Evolutionary conservation across 352 stramenopile genomes (phyloP), one percentile per base, ranked within the genome.

Genomic region (Pythium sp.): DNA sequence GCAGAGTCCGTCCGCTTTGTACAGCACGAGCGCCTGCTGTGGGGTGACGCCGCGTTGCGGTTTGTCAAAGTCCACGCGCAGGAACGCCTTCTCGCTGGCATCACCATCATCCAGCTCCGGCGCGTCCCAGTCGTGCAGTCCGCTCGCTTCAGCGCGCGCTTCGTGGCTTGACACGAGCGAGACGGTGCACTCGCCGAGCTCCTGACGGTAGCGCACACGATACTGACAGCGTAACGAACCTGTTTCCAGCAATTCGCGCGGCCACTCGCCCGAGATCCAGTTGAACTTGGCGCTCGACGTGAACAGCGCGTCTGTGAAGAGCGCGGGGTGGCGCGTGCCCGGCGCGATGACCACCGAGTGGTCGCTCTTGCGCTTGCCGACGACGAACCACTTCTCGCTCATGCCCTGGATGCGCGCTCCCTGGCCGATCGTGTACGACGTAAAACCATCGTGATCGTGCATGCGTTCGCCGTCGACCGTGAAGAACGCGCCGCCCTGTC

Each of bases 401-500:
- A 90, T 92, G 41, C 95, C 95, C 64, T 89, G 80, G 61, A 99
- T 87, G 28, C 88, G 90, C 5, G 96, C 94, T 9, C 93, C 92
- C 75, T 99, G 96, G 3, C 97, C 97, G 24, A 98, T 86, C 0
- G 97, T 99, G 73, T 98, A 98, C 9, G 92, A 74, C 22, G 90
- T 88, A 34, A 93, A 86, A 0, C 91, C 86, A 38, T 93, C 79
- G 67, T 97, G 90, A 0, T 70, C 61, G 22, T 97, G 79, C 58
- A 98, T 65, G 14, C 66, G 69, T 28, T 79, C 30, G 1, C 81
- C 83, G 34, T 91, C 75, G 0, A 94, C 76, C 0, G 84, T 89
- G 62, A 94, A 77, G 72, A 98, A 98, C 58, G 81, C 77, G 22
- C 95, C 93, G 1, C 71, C 71, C 57, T 84, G 81, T 14, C 74